Percentiles rank a stretch among this genome's conserved stretches.
phyloP scores from a whole-genome alignment of 257 asterid species.

The Solanum verrucosum region DNA sequence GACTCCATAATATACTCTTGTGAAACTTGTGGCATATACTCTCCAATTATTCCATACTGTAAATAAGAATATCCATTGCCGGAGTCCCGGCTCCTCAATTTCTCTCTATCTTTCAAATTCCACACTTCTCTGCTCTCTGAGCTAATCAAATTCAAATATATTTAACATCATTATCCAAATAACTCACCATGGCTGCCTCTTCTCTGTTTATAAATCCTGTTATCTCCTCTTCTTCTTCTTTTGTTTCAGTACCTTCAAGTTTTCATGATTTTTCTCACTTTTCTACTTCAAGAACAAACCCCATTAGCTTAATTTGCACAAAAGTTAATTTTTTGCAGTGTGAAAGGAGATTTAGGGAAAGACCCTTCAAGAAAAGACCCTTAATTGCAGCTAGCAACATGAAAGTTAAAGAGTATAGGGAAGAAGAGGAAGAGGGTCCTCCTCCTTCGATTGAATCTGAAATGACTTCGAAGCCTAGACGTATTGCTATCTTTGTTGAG shows the following conservation, averaged over 20 bases:
- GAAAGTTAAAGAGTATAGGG: conserved; percentile 38
- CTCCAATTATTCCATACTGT: neutral
- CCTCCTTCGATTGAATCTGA: conserved; percentile 57
- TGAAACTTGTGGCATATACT: neutral
- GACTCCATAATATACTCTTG: neutral
- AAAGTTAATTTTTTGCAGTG: conserved; percentile 20
- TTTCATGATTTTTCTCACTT: conserved; percentile 12
- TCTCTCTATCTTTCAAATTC: neutral
- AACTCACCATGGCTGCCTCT: conserved; percentile 27
- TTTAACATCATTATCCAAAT: conserved; percentile 2
- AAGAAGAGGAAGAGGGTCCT: conserved; percentile 48
- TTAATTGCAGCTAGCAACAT: conserved; percentile 32
- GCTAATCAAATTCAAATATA: neutral
- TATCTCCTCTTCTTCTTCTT: conserved; percentile 14
- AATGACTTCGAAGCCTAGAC: conserved; percentile 54
- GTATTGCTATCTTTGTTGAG: conserved; percentile 95
- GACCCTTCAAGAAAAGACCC: conserved; percentile 9
- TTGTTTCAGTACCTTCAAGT: neutral
- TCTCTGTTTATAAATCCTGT: conserved; percentile 39
- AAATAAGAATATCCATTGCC: conserved; percentile 5
- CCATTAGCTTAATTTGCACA: conserved; percentile 23
- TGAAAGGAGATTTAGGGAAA: neutral
- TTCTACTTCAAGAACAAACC: conserved; percentile 22
- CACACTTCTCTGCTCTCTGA: neutral
- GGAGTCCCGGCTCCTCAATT: conserved; percentile 15